Conservation (phyloP, 306 rosid species). For the Lathyrus oleraceus region DNA sequence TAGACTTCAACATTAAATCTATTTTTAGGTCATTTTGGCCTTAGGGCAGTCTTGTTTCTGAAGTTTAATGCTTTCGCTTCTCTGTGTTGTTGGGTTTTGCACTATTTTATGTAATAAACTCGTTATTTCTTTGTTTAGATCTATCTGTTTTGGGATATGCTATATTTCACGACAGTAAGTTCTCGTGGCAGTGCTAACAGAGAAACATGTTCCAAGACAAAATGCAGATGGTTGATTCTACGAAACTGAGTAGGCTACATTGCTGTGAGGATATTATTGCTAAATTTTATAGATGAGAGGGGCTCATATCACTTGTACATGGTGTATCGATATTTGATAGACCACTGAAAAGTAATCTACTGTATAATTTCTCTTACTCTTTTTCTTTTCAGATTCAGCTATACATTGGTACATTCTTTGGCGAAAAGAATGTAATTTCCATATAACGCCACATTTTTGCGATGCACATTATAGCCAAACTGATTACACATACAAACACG, state of each 20-base stretch:
- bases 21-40: background rate
- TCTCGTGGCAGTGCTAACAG: background rate
- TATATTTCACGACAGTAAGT: background rate
- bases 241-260: background rate
- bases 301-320: background rate
- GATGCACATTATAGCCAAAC: slow-evolving; percentile 1
- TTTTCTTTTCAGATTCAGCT: background rate
- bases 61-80: background rate
- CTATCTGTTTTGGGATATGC: background rate
- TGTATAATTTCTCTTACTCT: background rate
- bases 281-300: background rate
- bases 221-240: background rate
- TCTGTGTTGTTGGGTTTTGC: background rate
- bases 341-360: background rate
- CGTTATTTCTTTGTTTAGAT: background rate
- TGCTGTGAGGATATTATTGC: background rate
- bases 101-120: background rate
- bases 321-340: background rate
- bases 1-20: background rate
- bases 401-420: slow-evolving; percentile 14
- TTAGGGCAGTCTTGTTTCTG: background rate
- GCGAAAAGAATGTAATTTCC: background rate
- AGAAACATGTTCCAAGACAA: background rate
- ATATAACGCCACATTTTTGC: slow-evolving; percentile 2
- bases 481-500: background rate